Percentiles rank a stretch among this genome's conserved stretches.
Evolutionary conservation across 352 stramenopile species (phyloP).

Genomic region (Elongisporangium prolatum): DNA sequence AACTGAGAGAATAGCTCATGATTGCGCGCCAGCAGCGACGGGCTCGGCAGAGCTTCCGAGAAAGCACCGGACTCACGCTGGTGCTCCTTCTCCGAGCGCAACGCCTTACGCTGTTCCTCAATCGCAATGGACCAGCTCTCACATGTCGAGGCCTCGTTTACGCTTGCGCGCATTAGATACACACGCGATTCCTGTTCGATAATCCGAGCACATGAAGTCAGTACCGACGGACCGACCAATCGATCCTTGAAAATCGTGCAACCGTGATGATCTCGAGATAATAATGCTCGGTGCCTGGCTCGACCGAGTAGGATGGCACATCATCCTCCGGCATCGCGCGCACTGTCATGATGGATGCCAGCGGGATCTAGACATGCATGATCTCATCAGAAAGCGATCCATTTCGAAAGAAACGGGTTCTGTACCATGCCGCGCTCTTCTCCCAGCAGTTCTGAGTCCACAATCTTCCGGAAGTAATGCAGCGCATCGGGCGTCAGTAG

Average conservation of each 20-base stretch:
- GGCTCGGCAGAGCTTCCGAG: slow-evolving; percentile 50
- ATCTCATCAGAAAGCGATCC: background rate
- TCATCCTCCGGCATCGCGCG: slow-evolving; percentile 78
- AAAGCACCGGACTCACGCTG: slow-evolving; percentile 43
- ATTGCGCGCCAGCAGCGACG: slow-evolving; percentile 61
- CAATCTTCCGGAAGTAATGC: slow-evolving; percentile 78
- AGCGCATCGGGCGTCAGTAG: slow-evolving; percentile 71
- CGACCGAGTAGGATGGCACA: slow-evolving; percentile 36
- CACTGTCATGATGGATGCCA: slow-evolving; percentile 60
- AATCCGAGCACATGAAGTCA: background rate
- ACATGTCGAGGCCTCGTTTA: slow-evolving; percentile 70
- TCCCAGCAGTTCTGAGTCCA: slow-evolving; percentile 67
- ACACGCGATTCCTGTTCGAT: slow-evolving; percentile 42
- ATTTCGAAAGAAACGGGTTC: background rate
- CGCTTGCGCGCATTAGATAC: slow-evolving; percentile 71
- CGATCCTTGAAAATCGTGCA: background rate
- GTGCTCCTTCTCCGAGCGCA: slow-evolving; percentile 41
- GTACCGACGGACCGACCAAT: background rate
- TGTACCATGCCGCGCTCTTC: slow-evolving; percentile 71
- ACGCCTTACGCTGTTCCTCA: slow-evolving; percentile 75
- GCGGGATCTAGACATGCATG: slow-evolving; percentile 30
- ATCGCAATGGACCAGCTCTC: slow-evolving; percentile 84
- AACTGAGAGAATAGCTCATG: slow-evolving; percentile 80
- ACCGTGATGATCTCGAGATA: slow-evolving; percentile 82
- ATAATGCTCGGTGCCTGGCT: slow-evolving; percentile 63